A percentile compares a stretch with the other conserved stretches of the same genome.
Conservation (phyloP, 345 rosid species). For the Reutealis trisperma region DNA sequence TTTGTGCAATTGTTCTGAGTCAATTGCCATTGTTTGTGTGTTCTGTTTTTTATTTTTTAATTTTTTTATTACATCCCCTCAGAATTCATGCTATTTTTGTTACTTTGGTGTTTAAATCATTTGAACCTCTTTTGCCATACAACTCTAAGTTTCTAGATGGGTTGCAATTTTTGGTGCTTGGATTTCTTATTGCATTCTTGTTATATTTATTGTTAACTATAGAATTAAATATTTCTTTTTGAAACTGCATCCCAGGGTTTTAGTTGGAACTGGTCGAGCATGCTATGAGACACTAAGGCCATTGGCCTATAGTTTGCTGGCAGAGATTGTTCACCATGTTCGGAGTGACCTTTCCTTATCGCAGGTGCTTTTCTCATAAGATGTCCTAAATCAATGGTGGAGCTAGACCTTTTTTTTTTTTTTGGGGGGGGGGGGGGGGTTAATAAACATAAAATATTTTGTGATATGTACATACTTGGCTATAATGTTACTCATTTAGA, state of each 20-base stretch:
- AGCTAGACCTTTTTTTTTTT: not conserved
- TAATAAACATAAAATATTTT: not conserved
- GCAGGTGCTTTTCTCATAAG: slow-evolving; percentile 54
- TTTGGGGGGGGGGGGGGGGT: too few relatives aligned
- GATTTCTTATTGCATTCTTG: not conserved
- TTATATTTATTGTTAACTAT: not conserved
- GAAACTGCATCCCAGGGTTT: slow-evolving; percentile 53
- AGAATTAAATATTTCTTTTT: not conserved
- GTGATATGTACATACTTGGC: not conserved
- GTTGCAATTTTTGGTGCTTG: not conserved
- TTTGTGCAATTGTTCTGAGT: not conserved
- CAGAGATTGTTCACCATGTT: slow-evolving; percentile 99
- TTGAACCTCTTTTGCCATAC: not conserved
- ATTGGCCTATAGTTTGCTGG: slow-evolving; percentile 93
- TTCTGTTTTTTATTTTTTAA: not conserved
- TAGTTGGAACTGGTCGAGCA: slow-evolving; percentile 97
- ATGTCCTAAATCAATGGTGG: not conserved
- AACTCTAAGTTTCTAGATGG: not conserved
- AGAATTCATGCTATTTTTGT: not conserved
- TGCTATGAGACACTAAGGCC: slow-evolving; percentile 98
- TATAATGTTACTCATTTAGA: not conserved
- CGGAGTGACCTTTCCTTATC: slow-evolving; percentile 80
- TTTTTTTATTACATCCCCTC: not conserved
- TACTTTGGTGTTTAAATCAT: not conserved
- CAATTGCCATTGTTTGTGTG: not conserved